Percentiles rank a stretch among this genome's conserved stretches.
phyloP scores from a whole-genome alignment of 2,329 filamentous ascomycete species.

The Colletotrichum simmondsii region DNA sequence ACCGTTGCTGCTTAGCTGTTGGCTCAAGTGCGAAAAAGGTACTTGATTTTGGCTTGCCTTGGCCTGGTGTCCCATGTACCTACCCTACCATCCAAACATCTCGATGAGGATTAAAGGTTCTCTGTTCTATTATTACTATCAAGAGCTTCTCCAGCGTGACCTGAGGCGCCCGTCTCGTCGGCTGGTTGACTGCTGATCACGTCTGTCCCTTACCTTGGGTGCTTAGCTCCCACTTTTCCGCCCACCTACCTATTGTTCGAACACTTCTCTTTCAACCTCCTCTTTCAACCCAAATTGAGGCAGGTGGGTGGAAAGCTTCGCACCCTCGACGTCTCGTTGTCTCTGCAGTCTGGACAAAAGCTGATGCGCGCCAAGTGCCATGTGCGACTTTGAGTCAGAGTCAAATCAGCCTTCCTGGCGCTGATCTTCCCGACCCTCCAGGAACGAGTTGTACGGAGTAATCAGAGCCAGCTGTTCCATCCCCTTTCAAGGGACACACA shows the following conservation, averaged over 20 bases:
- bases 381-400: not conserved
- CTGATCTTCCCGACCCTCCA: not conserved
- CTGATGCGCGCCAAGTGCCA: not conserved
- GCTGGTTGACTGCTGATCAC: conserved; percentile 6
- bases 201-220: not conserved
- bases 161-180: conserved; percentile 5
- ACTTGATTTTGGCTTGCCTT: conserved; percentile 15
- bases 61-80: conserved; percentile 17
- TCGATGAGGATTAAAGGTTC: conserved; percentile 12
- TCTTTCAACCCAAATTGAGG: not conserved
- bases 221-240: not conserved
- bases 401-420: conserved; percentile 11
- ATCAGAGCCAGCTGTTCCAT: not conserved
- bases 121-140: conserved; percentile 16
- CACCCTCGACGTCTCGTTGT: not conserved
- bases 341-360: not conserved
- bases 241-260: not conserved
- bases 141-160: conserved; percentile 18
- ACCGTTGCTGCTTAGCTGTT: not conserved
- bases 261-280: not conserved
- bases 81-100: conserved; percentile 14
- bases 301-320: not conserved
- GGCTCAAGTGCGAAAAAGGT: conserved; percentile 8
- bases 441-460: not conserved
- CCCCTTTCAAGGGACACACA: not conserved